Evolutionary conservation across 1,139 yeast genomes (phyloP).

Genomic region (Candida sp.): DNA sequence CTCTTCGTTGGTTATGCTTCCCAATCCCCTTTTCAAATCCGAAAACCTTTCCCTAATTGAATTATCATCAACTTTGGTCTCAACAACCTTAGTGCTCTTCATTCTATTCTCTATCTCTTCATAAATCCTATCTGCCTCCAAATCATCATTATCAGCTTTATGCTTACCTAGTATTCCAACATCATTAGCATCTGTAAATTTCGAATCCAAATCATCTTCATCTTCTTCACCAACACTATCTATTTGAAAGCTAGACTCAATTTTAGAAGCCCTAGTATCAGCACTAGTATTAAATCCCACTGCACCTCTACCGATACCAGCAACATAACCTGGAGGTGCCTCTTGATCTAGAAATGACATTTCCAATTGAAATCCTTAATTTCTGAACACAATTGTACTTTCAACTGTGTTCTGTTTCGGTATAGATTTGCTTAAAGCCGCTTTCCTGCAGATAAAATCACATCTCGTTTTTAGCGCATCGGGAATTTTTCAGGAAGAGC

Average conservation of each 20-base stretch:
- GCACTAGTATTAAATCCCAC: conserved; percentile 87
- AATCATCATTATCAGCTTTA: conserved; percentile 52
- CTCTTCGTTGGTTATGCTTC: conserved; percentile 59
- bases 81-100: conserved; percentile 23
- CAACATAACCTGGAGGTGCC: conserved; percentile 87
- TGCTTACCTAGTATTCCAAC: conserved; percentile 27
- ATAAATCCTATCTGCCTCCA: conserved; percentile 74
- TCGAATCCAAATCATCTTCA: conserved; percentile 23
- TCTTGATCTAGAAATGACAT: conserved; percentile 75
- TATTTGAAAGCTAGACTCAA: conserved; percentile 30
- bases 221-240: conserved; percentile 23
- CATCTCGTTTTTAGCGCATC: background rate
- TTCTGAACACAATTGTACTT: too few species aligned
- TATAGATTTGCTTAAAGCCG: too few species aligned
- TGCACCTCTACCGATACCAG: conserved; percentile 96
- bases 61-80: conserved; percentile 13
- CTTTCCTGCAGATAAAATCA: background rate
- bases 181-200: conserved; percentile 13
- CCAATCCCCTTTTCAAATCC: conserved; percentile 61
- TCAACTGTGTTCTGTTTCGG: too few species aligned
- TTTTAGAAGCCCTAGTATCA: conserved; percentile 56
- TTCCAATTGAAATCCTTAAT: background rate
- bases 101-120: conserved; percentile 59
- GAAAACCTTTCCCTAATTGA: conserved; percentile 23
- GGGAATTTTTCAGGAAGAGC: background rate